Evolutionary conservation across 441 rosid genomes (phyloP).

Genomic region (Brassica hybrid): DNA sequence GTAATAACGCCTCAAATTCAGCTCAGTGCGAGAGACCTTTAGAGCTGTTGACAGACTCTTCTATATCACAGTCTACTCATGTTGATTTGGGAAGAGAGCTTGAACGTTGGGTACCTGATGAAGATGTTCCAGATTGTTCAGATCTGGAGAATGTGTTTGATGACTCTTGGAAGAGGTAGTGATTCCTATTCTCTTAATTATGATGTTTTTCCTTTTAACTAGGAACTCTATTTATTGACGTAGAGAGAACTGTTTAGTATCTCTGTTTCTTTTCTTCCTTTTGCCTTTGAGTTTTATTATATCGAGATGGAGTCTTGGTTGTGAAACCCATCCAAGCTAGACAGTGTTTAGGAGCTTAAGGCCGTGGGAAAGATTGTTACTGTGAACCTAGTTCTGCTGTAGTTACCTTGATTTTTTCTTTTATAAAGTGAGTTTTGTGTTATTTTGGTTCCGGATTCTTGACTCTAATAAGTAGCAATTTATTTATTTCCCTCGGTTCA

Average conservation of each 20-base stretch:
- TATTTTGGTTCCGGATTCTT: background rate
- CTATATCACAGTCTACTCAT: conserved; percentile 70
- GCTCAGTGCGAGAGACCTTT: conserved; percentile 56
- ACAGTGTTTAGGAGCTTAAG: conserved; percentile 18
- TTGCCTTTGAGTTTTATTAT: background rate
- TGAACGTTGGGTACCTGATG: conserved; percentile 90
- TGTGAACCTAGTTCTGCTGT: background rate
- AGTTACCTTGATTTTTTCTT: too few relatives aligned
- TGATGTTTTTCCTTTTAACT: background rate
- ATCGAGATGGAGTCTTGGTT: background rate
- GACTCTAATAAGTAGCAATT: background rate
- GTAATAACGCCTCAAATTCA: conserved; percentile 62
- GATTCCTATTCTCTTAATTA: conserved; percentile 30
- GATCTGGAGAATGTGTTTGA: conserved; percentile 86
- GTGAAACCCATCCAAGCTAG: conserved; percentile 6
- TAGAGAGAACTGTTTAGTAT: conserved; percentile 4
- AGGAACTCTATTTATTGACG: background rate
- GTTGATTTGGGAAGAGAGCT: conserved; percentile 79
- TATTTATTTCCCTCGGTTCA: background rate
- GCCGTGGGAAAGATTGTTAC: background rate
- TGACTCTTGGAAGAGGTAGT: conserved; percentile 74
- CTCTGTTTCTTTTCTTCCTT: conserved; percentile 20
- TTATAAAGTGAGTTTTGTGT: background rate
- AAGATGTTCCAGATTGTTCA: conserved; percentile 68
- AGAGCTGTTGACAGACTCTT: conserved; percentile 83